Evolutionary conservation across 2,329 filamentous ascomycete genomes (phyloP).

Genomic region (Rugonectria rugulosa): DNA sequence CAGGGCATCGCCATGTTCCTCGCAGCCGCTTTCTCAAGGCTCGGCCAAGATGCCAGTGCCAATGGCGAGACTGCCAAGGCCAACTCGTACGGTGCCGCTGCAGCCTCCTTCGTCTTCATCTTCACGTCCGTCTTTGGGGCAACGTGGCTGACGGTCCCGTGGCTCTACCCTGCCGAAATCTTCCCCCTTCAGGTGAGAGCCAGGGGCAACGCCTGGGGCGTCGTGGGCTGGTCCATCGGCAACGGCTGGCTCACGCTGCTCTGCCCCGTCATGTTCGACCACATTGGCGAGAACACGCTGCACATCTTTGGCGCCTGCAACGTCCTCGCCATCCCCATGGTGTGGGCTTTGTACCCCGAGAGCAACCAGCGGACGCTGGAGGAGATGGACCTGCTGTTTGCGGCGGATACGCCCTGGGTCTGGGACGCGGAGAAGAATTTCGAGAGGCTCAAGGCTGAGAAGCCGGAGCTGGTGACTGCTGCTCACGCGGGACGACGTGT

Average conservation of each 20-base stretch:
- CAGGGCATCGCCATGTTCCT: conserved; percentile 74
- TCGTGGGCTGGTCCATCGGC: conserved; percentile 78
- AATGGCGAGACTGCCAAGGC: conserved; percentile 35
- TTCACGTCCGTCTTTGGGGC: conserved; percentile 53
- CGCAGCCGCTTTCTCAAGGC: conserved; percentile 59
- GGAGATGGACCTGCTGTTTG: conserved; percentile 78
- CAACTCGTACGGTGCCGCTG: conserved; percentile 66
- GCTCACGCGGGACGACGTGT: not conserved
- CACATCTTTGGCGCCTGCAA: conserved; percentile 78
- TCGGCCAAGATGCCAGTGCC: conserved; percentile 49
- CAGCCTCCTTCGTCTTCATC: conserved; percentile 74
- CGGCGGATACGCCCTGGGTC: conserved; percentile 69
- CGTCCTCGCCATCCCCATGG: conserved; percentile 69
- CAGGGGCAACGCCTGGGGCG: conserved; percentile 78
- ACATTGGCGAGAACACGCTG: conserved; percentile 73
- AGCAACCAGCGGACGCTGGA: conserved; percentile 77
- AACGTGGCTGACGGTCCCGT: conserved; percentile 61
- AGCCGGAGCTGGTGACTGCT: not conserved
- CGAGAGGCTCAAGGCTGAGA: conserved; percentile 38
- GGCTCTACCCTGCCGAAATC: conserved; percentile 76
- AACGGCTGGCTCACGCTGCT: conserved; percentile 69
- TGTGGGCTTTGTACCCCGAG: conserved; percentile 78
- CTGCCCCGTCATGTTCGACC: conserved; percentile 67
- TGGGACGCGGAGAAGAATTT: conserved; percentile 76
- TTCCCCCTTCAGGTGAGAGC: conserved; percentile 76